phyloP scores from a whole-genome alignment of 192 early-diverging fungal species.

The Funneliformis mosseae region DNA sequence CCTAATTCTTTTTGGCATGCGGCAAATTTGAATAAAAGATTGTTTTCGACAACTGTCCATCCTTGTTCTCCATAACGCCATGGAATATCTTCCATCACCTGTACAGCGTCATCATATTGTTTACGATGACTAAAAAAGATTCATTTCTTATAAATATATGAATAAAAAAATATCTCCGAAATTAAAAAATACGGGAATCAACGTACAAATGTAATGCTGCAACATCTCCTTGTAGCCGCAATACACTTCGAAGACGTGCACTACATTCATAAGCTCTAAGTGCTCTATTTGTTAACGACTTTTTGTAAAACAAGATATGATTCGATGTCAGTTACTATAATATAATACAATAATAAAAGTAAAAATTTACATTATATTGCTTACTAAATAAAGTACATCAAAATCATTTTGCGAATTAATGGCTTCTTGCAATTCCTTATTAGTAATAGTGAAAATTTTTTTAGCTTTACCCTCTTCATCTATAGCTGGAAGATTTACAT shows the following conservation, averaged over 20 bases:
- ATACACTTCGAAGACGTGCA: slow-evolving; percentile 58
- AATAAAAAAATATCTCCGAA: neutral
- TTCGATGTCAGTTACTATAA: neutral
- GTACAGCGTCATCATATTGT: slow-evolving; percentile 66
- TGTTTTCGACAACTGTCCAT: slow-evolving; percentile 71
- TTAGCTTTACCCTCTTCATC: slow-evolving; percentile 30
- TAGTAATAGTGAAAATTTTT: slow-evolving; percentile 58
- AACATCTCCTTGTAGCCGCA: slow-evolving; percentile 73
- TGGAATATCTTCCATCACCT: slow-evolving; percentile 62
- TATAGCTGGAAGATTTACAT: slow-evolving; percentile 26
- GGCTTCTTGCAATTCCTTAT: slow-evolving; percentile 63
- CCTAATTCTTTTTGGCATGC: slow-evolving; percentile 61
- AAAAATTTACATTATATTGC: neutral
- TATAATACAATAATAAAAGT: neutral
- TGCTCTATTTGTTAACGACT: slow-evolving; percentile 65
- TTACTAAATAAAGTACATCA: slow-evolving; percentile 76
- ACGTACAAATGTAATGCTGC: slow-evolving; percentile 77
- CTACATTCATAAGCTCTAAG: slow-evolving; percentile 74
- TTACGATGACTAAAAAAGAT: slow-evolving; percentile 47
- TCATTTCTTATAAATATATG: neutral
- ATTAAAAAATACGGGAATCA: neutral
- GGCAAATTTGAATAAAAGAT: slow-evolving; percentile 66
- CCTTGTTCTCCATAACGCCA: slow-evolving; percentile 56
- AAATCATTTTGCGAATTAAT: slow-evolving; percentile 59
- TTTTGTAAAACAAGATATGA: neutral